phyloP scores from a whole-genome alignment of 192 early-diverging fungal genomes.

The Rhizoclosmatium globosum region DNA sequence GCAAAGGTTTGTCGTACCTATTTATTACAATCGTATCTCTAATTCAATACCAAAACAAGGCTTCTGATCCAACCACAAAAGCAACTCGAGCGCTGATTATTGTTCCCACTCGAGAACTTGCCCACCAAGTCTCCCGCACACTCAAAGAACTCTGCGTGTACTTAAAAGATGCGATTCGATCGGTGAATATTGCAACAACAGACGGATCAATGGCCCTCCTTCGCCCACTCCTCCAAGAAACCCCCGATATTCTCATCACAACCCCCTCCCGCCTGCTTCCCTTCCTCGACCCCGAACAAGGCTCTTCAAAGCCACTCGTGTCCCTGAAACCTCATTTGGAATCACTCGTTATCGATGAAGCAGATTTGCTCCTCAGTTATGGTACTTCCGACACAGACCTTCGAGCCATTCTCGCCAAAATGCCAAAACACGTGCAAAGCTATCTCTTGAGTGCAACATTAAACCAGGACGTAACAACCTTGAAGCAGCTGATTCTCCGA shows the following conservation, averaged over 20 bases:
- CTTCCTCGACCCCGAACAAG: constrained; percentile 57
- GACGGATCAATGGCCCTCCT: constrained; percentile 42
- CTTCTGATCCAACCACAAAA: constrained; percentile 22
- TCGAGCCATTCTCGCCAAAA: constrained; percentile 70
- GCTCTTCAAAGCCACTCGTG: constrained; percentile 45
- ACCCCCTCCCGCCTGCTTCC: constrained; percentile 86
- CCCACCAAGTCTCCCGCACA: constrained; percentile 87
- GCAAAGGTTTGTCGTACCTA: too few species aligned
- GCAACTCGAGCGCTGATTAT: constrained; percentile 80
- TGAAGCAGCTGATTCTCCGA: constrained; percentile 87
- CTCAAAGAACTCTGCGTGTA: constrained; percentile 78
- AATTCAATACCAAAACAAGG: constrained; percentile 2
- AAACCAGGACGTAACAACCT: constrained; percentile 81
- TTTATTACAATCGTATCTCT: background rate
- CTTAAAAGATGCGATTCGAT: constrained; percentile 69
- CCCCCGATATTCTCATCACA: constrained; percentile 86
- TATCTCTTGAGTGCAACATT: constrained; percentile 96
- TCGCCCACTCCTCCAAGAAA: constrained; percentile 76
- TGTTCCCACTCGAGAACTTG: constrained; percentile 95
- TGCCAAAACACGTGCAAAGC: constrained; percentile 91
- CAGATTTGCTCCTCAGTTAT: constrained; percentile 92
- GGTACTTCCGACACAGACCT: constrained; percentile 90
- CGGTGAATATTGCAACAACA: constrained; percentile 70
- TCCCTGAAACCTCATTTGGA: constrained; percentile 68
- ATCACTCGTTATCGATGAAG: constrained; percentile 95